phyloP scores from a whole-genome alignment of 2,329 filamentous ascomycete species.

The Hypoxylon sp. region DNA sequence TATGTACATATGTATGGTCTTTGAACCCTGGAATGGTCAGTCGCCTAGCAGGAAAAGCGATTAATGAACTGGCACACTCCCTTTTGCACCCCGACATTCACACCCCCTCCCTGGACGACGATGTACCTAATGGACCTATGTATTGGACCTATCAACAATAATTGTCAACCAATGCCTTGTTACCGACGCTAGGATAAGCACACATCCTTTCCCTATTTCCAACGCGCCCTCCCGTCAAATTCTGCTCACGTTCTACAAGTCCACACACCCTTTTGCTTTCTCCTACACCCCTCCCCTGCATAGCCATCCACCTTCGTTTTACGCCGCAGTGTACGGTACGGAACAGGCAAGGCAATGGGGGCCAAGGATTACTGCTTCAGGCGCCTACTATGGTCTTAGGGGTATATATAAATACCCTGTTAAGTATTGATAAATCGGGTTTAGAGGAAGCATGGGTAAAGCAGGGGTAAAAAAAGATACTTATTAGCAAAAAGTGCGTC shows the following conservation, averaged over 20 bases:
- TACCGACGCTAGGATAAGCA: slow-evolving; percentile 44
- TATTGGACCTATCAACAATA: slow-evolving; percentile 41
- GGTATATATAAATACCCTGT: too few species aligned
- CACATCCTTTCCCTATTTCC: slow-evolving; percentile 44
- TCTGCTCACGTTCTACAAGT: slow-evolving; percentile 36
- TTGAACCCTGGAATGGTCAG: slow-evolving; percentile 33
- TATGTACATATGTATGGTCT: slow-evolving; percentile 21
- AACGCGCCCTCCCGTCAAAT: slow-evolving; percentile 44
- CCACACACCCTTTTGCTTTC: slow-evolving; percentile 20
- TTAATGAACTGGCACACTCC: slow-evolving; percentile 43
- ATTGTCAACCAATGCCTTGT: slow-evolving; percentile 38
- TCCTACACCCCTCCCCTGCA: slow-evolving; percentile 13
- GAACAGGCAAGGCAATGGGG: slow-evolving; percentile 52
- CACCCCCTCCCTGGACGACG: slow-evolving; percentile 26
- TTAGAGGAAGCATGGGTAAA: too few species aligned
- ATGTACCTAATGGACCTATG: slow-evolving; percentile 36
- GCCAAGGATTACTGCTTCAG: slow-evolving; percentile 51
- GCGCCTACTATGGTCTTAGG: too few species aligned
- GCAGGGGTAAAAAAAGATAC: too few species aligned
- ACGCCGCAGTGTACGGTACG: slow-evolving; percentile 47
- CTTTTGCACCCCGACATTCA: slow-evolving; percentile 33
- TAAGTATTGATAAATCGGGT: too few species aligned
- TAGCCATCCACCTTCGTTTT: slow-evolving; percentile 38
- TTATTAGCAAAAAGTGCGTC: too few species aligned
- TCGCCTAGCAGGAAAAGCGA: slow-evolving; percentile 31